Conservation (phyloP, 495 filamentous ascomycete genomes). For the Penicillium verhagenii region DNA sequence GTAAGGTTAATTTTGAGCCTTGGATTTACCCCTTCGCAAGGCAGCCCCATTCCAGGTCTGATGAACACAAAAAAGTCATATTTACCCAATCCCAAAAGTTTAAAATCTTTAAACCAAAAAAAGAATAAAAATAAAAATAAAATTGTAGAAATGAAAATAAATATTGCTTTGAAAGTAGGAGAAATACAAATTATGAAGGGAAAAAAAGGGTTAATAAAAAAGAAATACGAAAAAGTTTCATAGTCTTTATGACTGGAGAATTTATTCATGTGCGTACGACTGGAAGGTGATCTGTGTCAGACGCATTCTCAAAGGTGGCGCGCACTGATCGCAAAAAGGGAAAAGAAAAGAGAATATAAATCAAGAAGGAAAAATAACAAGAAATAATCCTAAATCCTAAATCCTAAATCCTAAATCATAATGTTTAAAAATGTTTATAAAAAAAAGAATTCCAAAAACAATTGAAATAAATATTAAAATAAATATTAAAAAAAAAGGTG, state of each 20-base stretch:
- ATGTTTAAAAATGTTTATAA: too few relatives aligned
- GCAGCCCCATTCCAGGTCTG: slow-evolving; percentile 23
- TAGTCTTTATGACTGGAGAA: too few relatives aligned
- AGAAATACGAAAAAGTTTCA: too few relatives aligned
- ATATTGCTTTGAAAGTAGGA: background rate
- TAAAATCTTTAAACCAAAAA: background rate
- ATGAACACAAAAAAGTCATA: slow-evolving; percentile 1
- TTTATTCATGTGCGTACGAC: slow-evolving; percentile 1
- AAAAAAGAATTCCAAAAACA: too few relatives aligned
- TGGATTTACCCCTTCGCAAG: slow-evolving; percentile 23
- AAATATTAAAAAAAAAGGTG: slow-evolving; percentile 34
- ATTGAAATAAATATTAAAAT: too few relatives aligned
- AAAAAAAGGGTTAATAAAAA: background rate
- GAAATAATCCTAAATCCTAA: too few relatives aligned
- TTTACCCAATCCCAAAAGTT: background rate
- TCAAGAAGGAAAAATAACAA: too few relatives aligned
- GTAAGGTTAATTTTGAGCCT: slow-evolving; percentile 23
- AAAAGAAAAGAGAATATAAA: too few relatives aligned
- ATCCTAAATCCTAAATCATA: too few relatives aligned
- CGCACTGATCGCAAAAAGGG: slow-evolving; percentile 34
- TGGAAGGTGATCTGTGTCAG: slow-evolving; percentile 28
- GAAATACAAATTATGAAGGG: background rate
- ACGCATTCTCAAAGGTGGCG: slow-evolving; percentile 29
- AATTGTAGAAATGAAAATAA: background rate
- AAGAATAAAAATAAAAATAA: background rate